Evolutionary conservation across 2,329 filamentous ascomycete genomes (phyloP), one percentile per base, ranked within the genome.

Genomic region (Colletotrichum tropicale): DNA sequence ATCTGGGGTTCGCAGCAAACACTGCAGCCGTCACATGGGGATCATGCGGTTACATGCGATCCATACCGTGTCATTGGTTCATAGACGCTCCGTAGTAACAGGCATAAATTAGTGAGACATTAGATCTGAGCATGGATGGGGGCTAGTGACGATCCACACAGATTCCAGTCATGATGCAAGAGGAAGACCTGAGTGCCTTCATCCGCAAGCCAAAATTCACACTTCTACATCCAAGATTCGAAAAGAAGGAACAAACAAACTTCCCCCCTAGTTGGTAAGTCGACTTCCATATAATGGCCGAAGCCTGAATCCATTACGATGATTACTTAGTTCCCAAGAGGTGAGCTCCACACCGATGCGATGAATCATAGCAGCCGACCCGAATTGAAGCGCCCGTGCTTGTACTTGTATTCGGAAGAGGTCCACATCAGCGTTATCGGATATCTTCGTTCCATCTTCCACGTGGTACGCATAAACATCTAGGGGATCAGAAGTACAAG

Each of bases 301-400:
- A 21, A 52, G 0, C 38, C 38, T 21, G n/a, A 4, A 52, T 52
- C 0, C n/a, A 52, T 21, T 2, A 13, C 0, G 6, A 13, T 21
- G n/a, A 21, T 13, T 52, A 52, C 43, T 13, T 52, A 21, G 10
- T 21, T 21, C 10, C 8, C n/a, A 52, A 52, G n/a, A 21, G 2
- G 43, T 21, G 43, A 52, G 18, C 43, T 21, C n/a, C 43, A 52
- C 43, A 52, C 43, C n/a, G 43, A 52, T 21, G 43, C n/a, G 10
- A 21, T 21, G 0, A 13, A 21, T 52, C 6, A 52, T n/a, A 21
- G n/a, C 2, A 21, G n/a, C 43, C 18, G 2, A 21, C 2, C 2
- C 6, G 6, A 21, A 21, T 21, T 21, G 1, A n/a, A 1, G 5
- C 12, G 18, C 38, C 3, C 9, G 18, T n/a, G 1, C 38, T 6